These are phyloP conservation scores for Mortierella antarctica DNA, from an alignment of 192 early-diverging fungal genomes.

Conservation along the genomic window DNA sequence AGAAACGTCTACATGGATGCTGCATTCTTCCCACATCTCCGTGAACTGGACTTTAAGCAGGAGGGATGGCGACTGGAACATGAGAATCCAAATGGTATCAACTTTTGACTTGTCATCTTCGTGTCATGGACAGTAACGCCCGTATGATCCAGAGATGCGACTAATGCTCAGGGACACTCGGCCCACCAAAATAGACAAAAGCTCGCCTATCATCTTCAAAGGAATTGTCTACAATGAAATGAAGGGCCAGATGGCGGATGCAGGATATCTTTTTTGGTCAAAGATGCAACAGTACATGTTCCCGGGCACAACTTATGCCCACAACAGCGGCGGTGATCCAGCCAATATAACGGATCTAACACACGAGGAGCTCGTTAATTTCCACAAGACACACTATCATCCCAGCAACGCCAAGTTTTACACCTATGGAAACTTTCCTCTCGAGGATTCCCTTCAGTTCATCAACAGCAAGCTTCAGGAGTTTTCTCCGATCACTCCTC, in stretches of 20 bases:
- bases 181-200: slow-evolving; percentile 55
- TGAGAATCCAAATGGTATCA: slow-evolving; percentile 66
- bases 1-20: slow-evolving; percentile 94
- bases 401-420: slow-evolving; percentile 93
- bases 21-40: slow-evolving; percentile 83
- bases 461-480: slow-evolving; percentile 72
- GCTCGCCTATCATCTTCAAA: slow-evolving; percentile 84
- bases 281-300: slow-evolving; percentile 86
- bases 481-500: slow-evolving; percentile 62
- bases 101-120: slow-evolving; percentile 12
- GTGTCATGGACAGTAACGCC: background rate
- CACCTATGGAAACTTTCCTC: slow-evolving; percentile 87
- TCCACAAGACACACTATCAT: slow-evolving; percentile 90
- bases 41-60: slow-evolving; percentile 88
- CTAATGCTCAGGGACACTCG: background rate
- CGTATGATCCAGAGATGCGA: background rate
- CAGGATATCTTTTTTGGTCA: slow-evolving; percentile 80
- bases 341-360: slow-evolving; percentile 87
- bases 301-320: slow-evolving; percentile 82
- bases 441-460: slow-evolving; percentile 78
- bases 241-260: slow-evolving; percentile 90
- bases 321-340: slow-evolving; percentile 93
- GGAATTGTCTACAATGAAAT: slow-evolving; percentile 99
- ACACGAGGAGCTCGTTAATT: slow-evolving; percentile 81
- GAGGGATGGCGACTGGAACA: slow-evolving; percentile 97